Base-by-base conservation (phyloP, 225 moss, liverwort and hornwort species). In the Straminergon stramineum region DNA sequence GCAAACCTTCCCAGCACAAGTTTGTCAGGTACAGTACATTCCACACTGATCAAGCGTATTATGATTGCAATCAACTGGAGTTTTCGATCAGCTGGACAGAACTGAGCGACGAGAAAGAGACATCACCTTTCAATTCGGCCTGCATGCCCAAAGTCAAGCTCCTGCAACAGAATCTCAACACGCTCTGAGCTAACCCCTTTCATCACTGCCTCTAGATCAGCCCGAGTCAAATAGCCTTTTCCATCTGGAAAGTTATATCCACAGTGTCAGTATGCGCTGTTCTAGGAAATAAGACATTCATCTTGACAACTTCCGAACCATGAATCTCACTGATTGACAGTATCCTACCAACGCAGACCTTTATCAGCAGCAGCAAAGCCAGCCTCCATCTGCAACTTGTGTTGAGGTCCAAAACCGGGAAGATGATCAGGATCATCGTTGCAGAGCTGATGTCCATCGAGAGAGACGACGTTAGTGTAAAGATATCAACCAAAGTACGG, bases 361-460 rank as follows among this genome's bases (percentile, higher is more conserved):
- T 95, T 91, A 91, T 95, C 95, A 91, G 93, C 93, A 91, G 95
- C 95, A 92, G 93, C 87, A 90, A 95, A 95, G 64, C 95, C 95
- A 51, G 93, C 92, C 89, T 95, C 95, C 84, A 95, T 95, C 77
- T 95, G 95, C 90, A 90, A 84, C 90, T 90, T 95, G 91, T 95
- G 95, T 67, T 89, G 92, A 81, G 93, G 95, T 87, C 95, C 95
- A 91, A 95, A 95, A 64, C 95, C 95, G 75, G 95, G 95, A 90
- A 95, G 91, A 90, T 91, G 86, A 89, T 95, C 95, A 81, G 95
- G 95, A 90, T 95, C 95, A 84, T 95, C 95, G 68, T 90, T 91
- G 88, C 95, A 95, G 89, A 95, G 93, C 95, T 95, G 92, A 83
- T 79, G 79, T 43, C 18, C 87, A 93, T 65, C 55, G 39, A 91